These are phyloP conservation scores for Uronychia binucleata DNA, from an alignment of 73 alveolate species.

Conservation along the genomic window DNA sequence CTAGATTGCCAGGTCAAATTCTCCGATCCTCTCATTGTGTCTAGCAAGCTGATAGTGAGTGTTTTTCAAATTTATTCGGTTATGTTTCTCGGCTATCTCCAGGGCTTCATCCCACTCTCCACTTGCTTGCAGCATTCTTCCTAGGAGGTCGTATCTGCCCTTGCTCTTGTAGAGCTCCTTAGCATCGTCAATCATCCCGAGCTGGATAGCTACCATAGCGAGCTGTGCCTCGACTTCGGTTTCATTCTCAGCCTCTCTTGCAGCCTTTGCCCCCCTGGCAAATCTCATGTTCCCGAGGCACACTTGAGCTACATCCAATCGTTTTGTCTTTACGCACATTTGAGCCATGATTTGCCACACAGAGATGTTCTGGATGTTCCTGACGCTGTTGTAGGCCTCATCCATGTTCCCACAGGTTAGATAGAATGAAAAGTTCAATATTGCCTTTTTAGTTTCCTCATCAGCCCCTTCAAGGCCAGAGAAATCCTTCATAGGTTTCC, in stretches of 20 bases:
- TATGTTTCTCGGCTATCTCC: slow-evolving; percentile 92
- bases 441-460: slow-evolving; percentile 90
- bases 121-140: slow-evolving; percentile 85
- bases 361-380: slow-evolving; percentile 89
- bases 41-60: slow-evolving; percentile 94
- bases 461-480: slow-evolving; percentile 93
- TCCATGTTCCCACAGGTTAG: slow-evolving; percentile 96
- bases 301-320: slow-evolving; percentile 98
- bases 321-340: slow-evolving; percentile 96
- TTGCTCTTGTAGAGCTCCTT: slow-evolving; percentile 88
- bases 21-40: slow-evolving; percentile 88
- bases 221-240: slow-evolving; percentile 97
- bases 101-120: slow-evolving; percentile 98
- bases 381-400: slow-evolving; percentile 97
- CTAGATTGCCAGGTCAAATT: slow-evolving; percentile 87
- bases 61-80: slow-evolving; percentile 92
- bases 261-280: slow-evolving; percentile 98
- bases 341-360: slow-evolving; percentile 99
- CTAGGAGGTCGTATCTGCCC: slow-evolving; percentile 93
- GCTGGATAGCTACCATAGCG: slow-evolving; percentile 97
- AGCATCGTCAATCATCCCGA: slow-evolving; percentile 97
- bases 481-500: slow-evolving; percentile 91
- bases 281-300: slow-evolving; percentile 98
- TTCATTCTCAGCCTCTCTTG: slow-evolving; percentile 96
- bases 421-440: slow-evolving; percentile 92